Evolutionary conservation across 2,329 filamentous ascomycete genomes (phyloP), one percentile per base, ranked within the genome.

Genomic region (Fusarium sp.): DNA sequence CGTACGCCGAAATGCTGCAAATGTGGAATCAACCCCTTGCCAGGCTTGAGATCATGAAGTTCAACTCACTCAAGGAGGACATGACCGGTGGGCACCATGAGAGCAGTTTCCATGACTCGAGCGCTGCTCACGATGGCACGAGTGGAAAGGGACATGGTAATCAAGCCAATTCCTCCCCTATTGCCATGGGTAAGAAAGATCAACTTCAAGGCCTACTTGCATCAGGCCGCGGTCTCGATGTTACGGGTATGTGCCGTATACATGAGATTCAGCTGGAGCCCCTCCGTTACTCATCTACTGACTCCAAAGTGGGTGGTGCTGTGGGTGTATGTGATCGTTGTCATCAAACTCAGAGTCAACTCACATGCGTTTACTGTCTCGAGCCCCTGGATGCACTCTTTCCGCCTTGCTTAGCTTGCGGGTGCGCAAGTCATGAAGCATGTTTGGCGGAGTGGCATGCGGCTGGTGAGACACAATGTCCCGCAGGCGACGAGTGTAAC

Each of bases 1-100:
- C 83, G 1, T 91, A 91, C 67, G 87, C 88, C n/a, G 86, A 89
- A 73, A 82, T 90, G 75, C 79, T 91, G 4, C 87, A 88, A 64
- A 84, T 86, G 75, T 90, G 88, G 88, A 79, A 81, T 3, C 82
- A 87, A 53, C 86, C 86, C 0, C 75, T 90, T 5, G 81, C 85
- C 29, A 80, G 87, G 15, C 80, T 90, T 2, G 88, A 91, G 70
- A 83, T 91, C 26, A 81, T 90, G 75, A 90, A 91, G 69, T 90
- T 90, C 69, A 89, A 89, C 61, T 81, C 85, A 5, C 76, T 90
- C 35, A 83, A 83, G 51, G 83, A 84, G 25, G 79, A 82, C 43
- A 67, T 42, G 67, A 72, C 52, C 22, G 62, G 38, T 6, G 68
- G 72, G 1, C 72, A 71, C 28, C 53, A 60, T 5, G 73, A 76